A percentile compares a stretch with the other conserved stretches of the same genome.
Evolutionary conservation across 768 basidiomycete genomes (phyloP).

Genomic region (Tricholoma bakamatsutake): DNA sequence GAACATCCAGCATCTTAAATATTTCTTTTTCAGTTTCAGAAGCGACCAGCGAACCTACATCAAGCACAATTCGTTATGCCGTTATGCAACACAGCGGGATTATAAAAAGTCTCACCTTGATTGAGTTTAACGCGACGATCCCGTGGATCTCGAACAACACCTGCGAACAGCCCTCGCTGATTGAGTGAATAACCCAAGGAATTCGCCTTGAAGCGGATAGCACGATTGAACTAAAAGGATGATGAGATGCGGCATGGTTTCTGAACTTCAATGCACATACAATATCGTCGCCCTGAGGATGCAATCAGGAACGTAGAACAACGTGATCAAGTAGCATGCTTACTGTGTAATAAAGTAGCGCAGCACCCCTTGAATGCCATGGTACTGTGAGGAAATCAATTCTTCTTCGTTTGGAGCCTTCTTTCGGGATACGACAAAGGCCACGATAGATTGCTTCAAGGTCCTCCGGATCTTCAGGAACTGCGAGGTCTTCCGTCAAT

Average conservation of each 20-base stretch:
- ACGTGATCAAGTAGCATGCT: conserved; percentile 15
- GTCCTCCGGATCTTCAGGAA: conserved; percentile 60
- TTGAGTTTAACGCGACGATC: conserved; percentile 56
- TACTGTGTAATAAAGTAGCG: conserved; percentile 89
- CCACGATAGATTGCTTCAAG: conserved; percentile 82
- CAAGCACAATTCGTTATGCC: background rate
- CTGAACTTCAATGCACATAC: conserved; percentile 37
- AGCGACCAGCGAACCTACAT: conserved; percentile 60
- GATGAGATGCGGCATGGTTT: background rate
- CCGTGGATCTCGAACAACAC: conserved; percentile 65
- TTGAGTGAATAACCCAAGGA: conserved; percentile 81
- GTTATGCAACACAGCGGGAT: background rate
- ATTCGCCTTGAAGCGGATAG: conserved; percentile 79
- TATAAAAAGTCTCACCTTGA: conserved; percentile 34
- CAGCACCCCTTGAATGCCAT: conserved; percentile 73
- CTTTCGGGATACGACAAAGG: conserved; percentile 53
- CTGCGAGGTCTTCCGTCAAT: conserved; percentile 73
- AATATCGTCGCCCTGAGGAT: conserved; percentile 75
- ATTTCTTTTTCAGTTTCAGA: conserved; percentile 87
- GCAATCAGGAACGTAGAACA: background rate
- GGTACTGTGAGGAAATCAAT: conserved; percentile 87
- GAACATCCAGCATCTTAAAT: conserved; percentile 69
- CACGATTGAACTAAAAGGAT: conserved; percentile 73
- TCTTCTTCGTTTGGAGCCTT: conserved; percentile 48
- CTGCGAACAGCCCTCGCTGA: conserved; percentile 74